These are phyloP conservation scores for Poa pratensis DNA, from an alignment of 176 grass and related monocot species.

Conservation along the genomic window DNA sequence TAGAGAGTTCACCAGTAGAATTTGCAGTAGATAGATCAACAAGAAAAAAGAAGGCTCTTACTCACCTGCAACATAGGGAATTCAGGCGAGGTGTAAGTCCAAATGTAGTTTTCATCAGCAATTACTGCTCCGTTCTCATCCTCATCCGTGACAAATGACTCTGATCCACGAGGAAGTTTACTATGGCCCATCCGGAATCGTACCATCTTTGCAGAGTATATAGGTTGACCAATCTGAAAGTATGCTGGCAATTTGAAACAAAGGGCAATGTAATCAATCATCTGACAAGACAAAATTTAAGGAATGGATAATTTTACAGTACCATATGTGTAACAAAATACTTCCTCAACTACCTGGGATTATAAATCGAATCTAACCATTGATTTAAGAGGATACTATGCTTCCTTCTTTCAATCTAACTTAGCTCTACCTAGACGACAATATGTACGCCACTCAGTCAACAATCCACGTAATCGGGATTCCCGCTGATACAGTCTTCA, in stretches of 20 bases:
- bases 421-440: not conserved
- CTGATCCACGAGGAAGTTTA: slow-evolving; percentile 36
- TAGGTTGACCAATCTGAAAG: slow-evolving; percentile 58
- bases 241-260: slow-evolving; percentile 46
- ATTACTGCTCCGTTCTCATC: slow-evolving; percentile 40
- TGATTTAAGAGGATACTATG: not conserved
- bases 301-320: not conserved
- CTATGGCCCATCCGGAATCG: slow-evolving; percentile 72
- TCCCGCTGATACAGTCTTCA: too few relatives aligned
- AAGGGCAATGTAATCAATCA: slow-evolving; percentile 3
- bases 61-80: slow-evolving; percentile 82
- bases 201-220: slow-evolving; percentile 73
- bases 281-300: slow-evolving; percentile 6
- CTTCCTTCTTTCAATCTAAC: not conserved
- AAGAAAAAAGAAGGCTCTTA: not conserved
- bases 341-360: not conserved
- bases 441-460: not conserved
- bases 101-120: slow-evolving; percentile 68
- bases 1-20: not conserved
- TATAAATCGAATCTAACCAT: not conserved
- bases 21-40: not conserved
- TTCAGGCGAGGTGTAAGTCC: slow-evolving; percentile 83
- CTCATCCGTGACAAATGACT: slow-evolving; percentile 36
- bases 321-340: not conserved
- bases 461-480: not conserved